Base-by-base conservation (phyloP, 2,329 filamentous ascomycete species). In the Sarocladium kiliense region DNA sequence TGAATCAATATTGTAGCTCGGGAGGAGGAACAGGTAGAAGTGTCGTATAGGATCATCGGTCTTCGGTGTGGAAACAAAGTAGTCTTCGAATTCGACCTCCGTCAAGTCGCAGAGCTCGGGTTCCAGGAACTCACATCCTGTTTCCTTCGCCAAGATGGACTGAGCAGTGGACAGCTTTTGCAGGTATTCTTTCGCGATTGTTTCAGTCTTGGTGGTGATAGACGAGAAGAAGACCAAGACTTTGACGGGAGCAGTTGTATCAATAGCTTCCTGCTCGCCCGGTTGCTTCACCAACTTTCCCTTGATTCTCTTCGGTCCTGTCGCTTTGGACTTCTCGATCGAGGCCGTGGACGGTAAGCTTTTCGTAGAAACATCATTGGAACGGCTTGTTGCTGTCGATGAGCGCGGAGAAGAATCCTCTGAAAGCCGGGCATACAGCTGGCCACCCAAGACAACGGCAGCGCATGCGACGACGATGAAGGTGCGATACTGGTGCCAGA, bases 1-100 rank as follows among this genome's bases (percentile, higher is more conserved):
- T 7, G 89, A 93, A 65, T 97, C 93, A 64, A 97, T 96, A 66
- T 97, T 95, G 76, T 97, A 97, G 59, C 89, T 92, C 0, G 93
- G 94, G 3, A 97, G 71, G 36, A 97, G 74, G 55, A 97, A 78
- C 37, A 95, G 77, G 71, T 97, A 99, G 63, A 97, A 86, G 62
- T 86, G 82, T 26, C 50, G 50, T 27, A 23, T 4, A 53, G 50
- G 50, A 12, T 19, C 18, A 58, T 86, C 83, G 2, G 79, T 71
- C 66, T 88, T 88, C 0, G 92, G 91, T 1, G 85, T 82, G 2
- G 79, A 81, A 56, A 96, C 84, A 66, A 97, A 97, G 71, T 88
- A 96, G 65, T 97, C 91, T 64, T 99, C 93, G 63, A 93, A 89
- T 63, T 97, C 93, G 54, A 95, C 81, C 58, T 96, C 86, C 2